Base-by-base conservation (phyloP, 495 filamentous ascomycete species). In the Annulohypoxylon bovei region DNA sequence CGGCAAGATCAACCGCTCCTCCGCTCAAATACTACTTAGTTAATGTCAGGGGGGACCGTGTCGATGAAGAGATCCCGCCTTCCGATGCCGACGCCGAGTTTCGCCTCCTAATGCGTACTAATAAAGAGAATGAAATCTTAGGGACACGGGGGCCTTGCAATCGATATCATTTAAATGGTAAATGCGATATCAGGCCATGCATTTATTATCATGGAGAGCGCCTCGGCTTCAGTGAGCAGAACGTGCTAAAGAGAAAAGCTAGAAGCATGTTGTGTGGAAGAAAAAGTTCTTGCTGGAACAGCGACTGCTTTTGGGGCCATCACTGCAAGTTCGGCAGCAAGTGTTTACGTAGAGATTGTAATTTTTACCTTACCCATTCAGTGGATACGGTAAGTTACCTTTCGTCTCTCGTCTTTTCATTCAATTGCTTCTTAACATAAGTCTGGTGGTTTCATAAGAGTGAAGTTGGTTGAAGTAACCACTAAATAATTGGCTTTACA, bases 281-380 rank as follows among this genome's bases (percentile, higher is more conserved):
- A 6, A 65, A 65, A 8, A 52, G 49, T 4, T 12, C 47, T 0
- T 82, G 81, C 62, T 55, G 59, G 1, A 74, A 78, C 1, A 7
- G 62, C 8, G 65, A 56, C 3, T 82, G 81, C 65, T 66, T 63
- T 20, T 70, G 76, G 16, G 80, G 79, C 23, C 81, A 82, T 32
- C 74, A 79, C 40, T 76, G 74, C 61, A 71, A 39, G 49, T 68
- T 46, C 22, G 67, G 66, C 14, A 66, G 64, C 6, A 35, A 62
- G 20, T 81, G 80, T 56, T n/a, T 40, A 4, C 75, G 63, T 28
- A 53, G 59, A 3, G 62, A 67, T 1, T 82, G 79, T 50, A 58
- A 66, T 4, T 81, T 80, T 33, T 16, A 14, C 1, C 58, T 72
- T 1, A 73, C 71, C 5, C 81, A 82, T 40, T 66, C 60, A 7